A percentile compares a stretch with the other conserved stretches of the same genome.
Conservation (phyloP, 371 early-diverging fungal genomes). For the Mucor piriformis region DNA sequence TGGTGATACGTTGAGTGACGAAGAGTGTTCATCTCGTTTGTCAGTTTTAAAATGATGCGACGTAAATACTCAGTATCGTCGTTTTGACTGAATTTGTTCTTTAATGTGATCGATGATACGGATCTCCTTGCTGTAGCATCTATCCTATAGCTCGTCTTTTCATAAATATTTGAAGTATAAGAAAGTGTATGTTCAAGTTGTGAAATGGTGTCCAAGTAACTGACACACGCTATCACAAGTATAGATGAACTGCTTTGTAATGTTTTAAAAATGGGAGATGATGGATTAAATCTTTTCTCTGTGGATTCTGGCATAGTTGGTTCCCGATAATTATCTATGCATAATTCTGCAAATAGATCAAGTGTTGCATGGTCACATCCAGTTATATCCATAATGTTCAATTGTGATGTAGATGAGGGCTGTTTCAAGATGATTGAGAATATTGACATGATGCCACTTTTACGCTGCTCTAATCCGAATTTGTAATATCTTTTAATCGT, state of each 20-base stretch:
- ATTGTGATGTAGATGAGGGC: background rate
- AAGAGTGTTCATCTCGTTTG: slow-evolving; percentile 6
- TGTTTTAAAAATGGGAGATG: background rate
- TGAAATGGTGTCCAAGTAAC: background rate
- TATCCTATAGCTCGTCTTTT: background rate
- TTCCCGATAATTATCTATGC: background rate
- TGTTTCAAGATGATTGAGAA: slow-evolving; percentile 4
- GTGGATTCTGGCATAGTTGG: background rate
- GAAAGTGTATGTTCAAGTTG: slow-evolving; percentile 1
- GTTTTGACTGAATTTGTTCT: background rate
- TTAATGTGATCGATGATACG: background rate
- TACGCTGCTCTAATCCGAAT: slow-evolving; percentile 4
- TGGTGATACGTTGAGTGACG: slow-evolving; percentile 1
- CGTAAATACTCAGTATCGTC: background rate
- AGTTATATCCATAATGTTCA: slow-evolving; percentile 6
- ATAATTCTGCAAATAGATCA: background rate
- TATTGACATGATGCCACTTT: background rate
- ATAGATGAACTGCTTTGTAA: background rate
- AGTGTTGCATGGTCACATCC: background rate
- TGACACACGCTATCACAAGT: background rate
- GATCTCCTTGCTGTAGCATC: background rate
- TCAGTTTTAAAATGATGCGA: slow-evolving; percentile 12
- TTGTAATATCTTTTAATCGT: slow-evolving; percentile 2
- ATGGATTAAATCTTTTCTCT: background rate
- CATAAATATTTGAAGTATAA: background rate